phyloP scores from a whole-genome alignment of 192 early-diverging fungal species.

The Gryganskiella cystojenkinii region DNA sequence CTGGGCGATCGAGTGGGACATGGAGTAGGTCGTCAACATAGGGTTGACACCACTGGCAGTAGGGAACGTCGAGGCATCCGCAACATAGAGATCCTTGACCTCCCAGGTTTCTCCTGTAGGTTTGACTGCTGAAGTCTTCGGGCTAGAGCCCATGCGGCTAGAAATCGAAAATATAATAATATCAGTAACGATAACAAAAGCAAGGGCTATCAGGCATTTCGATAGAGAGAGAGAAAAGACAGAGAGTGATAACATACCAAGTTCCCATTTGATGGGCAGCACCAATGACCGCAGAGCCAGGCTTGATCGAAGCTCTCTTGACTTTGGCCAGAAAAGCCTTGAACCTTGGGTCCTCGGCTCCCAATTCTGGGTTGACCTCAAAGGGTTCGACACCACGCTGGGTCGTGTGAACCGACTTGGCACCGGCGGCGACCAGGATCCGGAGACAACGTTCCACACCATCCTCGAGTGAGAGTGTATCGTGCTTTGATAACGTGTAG shows the following conservation, averaged over 20 bases:
- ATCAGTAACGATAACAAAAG: neutral
- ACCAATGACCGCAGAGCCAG: conserved; percentile 51
- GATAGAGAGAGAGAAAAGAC: neutral
- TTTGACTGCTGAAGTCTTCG: conserved; percentile 67
- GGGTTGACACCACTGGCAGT: conserved; percentile 80
- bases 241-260: conserved; percentile 55
- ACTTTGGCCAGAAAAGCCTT: conserved; percentile 34
- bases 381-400: conserved; percentile 61
- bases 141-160: conserved; percentile 72
- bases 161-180: neutral
- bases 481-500: conserved; percentile 64
- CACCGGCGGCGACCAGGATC: conserved; percentile 74
- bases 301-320: conserved; percentile 37
- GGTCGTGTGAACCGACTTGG: conserved; percentile 62
- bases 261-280: conserved; percentile 77
- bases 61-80: conserved; percentile 78
- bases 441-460: conserved; percentile 58
- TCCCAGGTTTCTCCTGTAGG: conserved; percentile 82
- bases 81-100: conserved; percentile 75
- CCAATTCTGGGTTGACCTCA: conserved; percentile 48
- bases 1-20: conserved; percentile 48
- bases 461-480: conserved; percentile 54
- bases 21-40: conserved; percentile 56
- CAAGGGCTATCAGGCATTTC: neutral
- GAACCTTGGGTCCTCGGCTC: conserved; percentile 50